A percentile compares a stretch with the other conserved stretches of the same genome.
Evolutionary conservation across 2,329 filamentous ascomycete species (phyloP).

Genomic region (Microcera coccophila): DNA sequence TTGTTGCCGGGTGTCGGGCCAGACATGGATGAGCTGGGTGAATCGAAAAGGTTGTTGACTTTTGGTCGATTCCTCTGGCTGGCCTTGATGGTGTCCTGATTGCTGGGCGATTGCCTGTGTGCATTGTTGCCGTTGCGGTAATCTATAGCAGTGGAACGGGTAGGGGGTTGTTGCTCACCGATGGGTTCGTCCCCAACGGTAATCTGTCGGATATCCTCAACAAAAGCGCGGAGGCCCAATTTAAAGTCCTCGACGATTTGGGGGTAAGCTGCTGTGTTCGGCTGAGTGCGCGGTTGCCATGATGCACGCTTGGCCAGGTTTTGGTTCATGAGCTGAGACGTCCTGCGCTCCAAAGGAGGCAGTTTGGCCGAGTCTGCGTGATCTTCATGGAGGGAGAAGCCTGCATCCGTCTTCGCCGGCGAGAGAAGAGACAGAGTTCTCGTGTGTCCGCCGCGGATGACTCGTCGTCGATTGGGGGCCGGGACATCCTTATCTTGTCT

Average conservation of each 20-base stretch:
- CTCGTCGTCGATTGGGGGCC: constrained; percentile 49
- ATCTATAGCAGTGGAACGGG: constrained; percentile 20
- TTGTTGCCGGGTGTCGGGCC: constrained; percentile 33
- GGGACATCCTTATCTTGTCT: no score
- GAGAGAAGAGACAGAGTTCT: constrained; percentile 76
- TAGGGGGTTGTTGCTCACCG: constrained; percentile 41
- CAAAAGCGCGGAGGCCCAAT: constrained; percentile 86
- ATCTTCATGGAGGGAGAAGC: constrained; percentile 43
- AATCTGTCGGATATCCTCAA: constrained; percentile 91
- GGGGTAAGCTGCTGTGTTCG: constrained; percentile 51
- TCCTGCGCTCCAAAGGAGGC: constrained; percentile 29
- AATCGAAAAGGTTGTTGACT: constrained; percentile 41
- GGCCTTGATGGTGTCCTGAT: constrained; percentile 48
- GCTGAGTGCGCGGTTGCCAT: constrained; percentile 53
- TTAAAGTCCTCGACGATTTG: constrained; percentile 87
- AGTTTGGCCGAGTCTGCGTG: constrained; percentile 27
- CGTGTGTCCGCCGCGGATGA: constrained; percentile 65
- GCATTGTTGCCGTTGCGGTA: constrained; percentile 17
- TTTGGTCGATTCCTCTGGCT: constrained; percentile 39
- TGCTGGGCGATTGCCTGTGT: constrained; percentile 15
- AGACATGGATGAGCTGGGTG: constrained; percentile 28
- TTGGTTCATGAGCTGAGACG: constrained; percentile 36
- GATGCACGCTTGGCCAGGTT: constrained; percentile 54
- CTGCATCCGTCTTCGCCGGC: constrained; percentile 48
- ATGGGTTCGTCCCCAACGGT: constrained; percentile 92